Evolutionary conservation across 164 flowering plant genomes (phyloP), one percentile per base, ranked within the genome.

Genomic region (Piper longum): DNA sequence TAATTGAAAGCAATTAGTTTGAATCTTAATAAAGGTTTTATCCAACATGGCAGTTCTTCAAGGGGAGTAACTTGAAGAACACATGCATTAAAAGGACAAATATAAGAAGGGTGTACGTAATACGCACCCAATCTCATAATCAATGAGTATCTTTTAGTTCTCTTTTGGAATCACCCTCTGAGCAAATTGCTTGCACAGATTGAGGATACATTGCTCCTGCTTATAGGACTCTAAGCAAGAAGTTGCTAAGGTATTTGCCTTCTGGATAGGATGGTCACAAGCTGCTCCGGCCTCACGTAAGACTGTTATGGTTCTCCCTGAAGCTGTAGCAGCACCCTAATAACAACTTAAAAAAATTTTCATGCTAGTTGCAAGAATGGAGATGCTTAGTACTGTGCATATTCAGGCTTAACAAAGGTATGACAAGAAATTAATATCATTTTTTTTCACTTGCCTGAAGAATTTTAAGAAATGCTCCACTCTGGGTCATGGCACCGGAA

Each of bases 401-500:
- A 26, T 26, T 26, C 1, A 26, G 36, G 36, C 36, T 26, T 26
- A 26, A 26, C 36, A 26, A 26, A 26, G 36, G 36, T 26, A 26
- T 26, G 36, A 26, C 36, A 26, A 26, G 36, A 26, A 26, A 26
- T 26, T 26, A 26, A 26, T 26, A 26, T 26, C 36, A 26, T 26
- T 26, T 26, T 26, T 26, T 2, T 26, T 42, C n/a, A 77, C 84
- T 73, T 82, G 72, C 98, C 91, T 90, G 90, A 64, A 93, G 91
- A 66, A 72, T 66, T n/a, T 74, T 78, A 67, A 84, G 72, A 78
- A 88, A 93, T 71, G 41, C 83, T 64, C 99, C 97, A 73, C 99
- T 93, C 64, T 87, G 99, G 41, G 97, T 93, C 92, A 93, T 85
- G 40, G 97, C 97, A 69, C 99, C 99, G 16, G 99, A 93, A 78